Evolutionary conservation across 2,329 filamentous ascomycete species (phyloP), one percentile per base, ranked within the genome.

Genomic region (Monilinia laxa): DNA sequence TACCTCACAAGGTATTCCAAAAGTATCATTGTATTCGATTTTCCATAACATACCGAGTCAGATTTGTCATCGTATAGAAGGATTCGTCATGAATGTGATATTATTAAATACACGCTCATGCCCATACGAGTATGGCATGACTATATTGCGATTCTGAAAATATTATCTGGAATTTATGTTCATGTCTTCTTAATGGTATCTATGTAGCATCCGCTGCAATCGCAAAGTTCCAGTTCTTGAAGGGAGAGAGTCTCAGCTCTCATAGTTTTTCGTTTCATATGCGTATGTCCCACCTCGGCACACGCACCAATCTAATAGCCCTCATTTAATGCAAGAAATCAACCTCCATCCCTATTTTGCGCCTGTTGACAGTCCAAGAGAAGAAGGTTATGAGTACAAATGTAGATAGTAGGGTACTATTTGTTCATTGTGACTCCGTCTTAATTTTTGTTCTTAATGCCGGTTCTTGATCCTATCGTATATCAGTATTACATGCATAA

Each of bases 391-490:
- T 25, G 31, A 42, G n/a, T 57, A 57, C 54, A 57, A 4, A 25
- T 25, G 35, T 40, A 7, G 10, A 42, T 25, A 40, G 54, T 57
- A 11, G 12, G 6, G 18, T 10, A 18, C 54, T 14, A 25, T 25
- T 51, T 23, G 18, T 11, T 62, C 18, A 45, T 53, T 67, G 31
- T 31, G 65, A 25, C 47, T 67, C 65, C 16, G 62, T 67, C 38
- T 67, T 80, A 72, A 85, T 62, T n/a, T 57, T 66, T 12, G 63
- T 66, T 51, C 66, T 49, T 53, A 68, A 52, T 7, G 45, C 25
- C 14, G 52, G 47, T 23, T 68, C 54, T 6, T 68, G 63, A 31
- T 68, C 66, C 66, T 67, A 49, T 42, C 2, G 14, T 28, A 20
- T 23, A n/a, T 66, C 18, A 64, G 42, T 49, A 45, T 20, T 51